phyloP scores from a whole-genome alignment of 1,139 yeast genomes.

The Kodamaea plutei region DNA sequence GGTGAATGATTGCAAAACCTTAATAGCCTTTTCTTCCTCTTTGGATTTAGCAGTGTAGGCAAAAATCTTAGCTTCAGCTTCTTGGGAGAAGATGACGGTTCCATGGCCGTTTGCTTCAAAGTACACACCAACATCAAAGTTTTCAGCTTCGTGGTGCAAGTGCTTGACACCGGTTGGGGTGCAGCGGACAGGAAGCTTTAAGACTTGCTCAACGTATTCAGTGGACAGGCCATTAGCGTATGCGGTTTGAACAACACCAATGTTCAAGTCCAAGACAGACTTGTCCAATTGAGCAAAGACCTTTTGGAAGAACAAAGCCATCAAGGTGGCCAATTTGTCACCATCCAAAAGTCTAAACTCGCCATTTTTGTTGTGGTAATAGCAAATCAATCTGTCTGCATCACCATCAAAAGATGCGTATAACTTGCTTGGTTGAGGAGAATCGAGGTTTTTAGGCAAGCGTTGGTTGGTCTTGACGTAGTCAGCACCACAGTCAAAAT shows the following conservation, averaged over 20 bases:
- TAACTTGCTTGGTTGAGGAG: conserved; percentile 40
- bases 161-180: conserved; percentile 97
- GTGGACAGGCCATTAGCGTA: conserved; percentile 96
- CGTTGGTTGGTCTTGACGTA: conserved; percentile 85
- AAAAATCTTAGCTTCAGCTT: conserved; percentile 40
- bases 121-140: conserved; percentile 86
- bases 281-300: conserved; percentile 38
- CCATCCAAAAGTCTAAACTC: conserved; percentile 81
- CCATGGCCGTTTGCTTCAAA: conserved; percentile 99
- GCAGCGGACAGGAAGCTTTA: conserved; percentile 77
- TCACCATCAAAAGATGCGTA: conserved; percentile 95
- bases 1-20: conserved; percentile 53
- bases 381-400: conserved; percentile 91
- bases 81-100: conserved; percentile 75
- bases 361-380: conserved; percentile 44
- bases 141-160: conserved; percentile 81
- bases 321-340: conserved; percentile 84
- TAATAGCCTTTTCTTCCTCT: conserved; percentile 41
- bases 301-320: conserved; percentile 64
- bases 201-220: conserved; percentile 53
- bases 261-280: conserved; percentile 32
- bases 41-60: conserved; percentile 17
- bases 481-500: conserved; percentile 91
- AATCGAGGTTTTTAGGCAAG: conserved; percentile 58
- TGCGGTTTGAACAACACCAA: conserved; percentile 96